These are phyloP conservation scores for Taxillus chinensis DNA, from an alignment of 164 flowering plant species.

Conservation along the genomic window DNA sequence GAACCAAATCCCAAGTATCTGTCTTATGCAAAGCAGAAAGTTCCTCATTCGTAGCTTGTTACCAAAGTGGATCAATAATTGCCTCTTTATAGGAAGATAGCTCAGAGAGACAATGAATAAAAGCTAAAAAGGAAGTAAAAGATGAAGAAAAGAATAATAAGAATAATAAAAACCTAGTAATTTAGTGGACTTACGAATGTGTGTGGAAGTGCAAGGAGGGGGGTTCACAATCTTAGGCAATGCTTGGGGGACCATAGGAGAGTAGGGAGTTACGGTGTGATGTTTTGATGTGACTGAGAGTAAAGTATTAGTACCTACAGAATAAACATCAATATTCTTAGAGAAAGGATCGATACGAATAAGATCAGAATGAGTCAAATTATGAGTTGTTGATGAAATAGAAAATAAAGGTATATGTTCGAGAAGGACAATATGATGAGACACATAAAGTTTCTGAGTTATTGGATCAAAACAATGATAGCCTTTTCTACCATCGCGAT, in stretches of 20 bases:
- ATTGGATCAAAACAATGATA: too few relatives aligned
- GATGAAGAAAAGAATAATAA: background rate
- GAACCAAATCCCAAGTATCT: background rate
- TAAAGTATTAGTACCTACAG: too few relatives aligned
- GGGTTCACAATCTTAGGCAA: background rate
- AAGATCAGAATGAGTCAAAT: background rate
- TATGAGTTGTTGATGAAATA: background rate
- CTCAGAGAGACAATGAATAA: background rate
- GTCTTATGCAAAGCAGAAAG: background rate
- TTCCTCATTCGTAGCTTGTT: constrained; percentile 2
- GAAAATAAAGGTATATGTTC: background rate
- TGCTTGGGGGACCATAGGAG: background rate
- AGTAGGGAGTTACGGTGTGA: too few relatives aligned
- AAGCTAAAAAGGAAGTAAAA: background rate
- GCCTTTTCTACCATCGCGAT: too few relatives aligned
- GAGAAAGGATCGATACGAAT: too few relatives aligned
- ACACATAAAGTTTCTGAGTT: background rate
- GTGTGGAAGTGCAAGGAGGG: background rate
- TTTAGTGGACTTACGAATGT: constrained; percentile 1
- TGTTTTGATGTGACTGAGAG: too few relatives aligned
- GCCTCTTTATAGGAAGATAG: background rate
- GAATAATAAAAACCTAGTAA: background rate
- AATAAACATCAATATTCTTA: too few relatives aligned
- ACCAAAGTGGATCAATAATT: background rate
- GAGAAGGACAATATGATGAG: constrained; percentile 1